A percentile compares a stretch with the other conserved stretches of the same genome.
Conservation (phyloP, 169 alveolate species). For the Perkinsus olseni region DNA sequence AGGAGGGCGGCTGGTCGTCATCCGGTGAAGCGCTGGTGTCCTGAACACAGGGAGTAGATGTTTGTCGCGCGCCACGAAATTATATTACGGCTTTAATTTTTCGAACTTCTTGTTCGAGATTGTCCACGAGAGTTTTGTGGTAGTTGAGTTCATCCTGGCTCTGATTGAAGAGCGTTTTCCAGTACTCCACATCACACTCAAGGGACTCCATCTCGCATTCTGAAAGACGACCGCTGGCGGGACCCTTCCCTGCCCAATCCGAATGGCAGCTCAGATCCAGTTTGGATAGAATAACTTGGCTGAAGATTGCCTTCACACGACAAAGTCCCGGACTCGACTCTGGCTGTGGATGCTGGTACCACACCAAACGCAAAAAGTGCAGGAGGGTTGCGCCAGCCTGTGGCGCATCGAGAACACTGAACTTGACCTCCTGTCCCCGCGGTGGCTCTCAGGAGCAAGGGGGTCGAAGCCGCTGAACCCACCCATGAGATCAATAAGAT, state of each 20-base stretch:
- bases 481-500: background rate
- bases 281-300: no score
- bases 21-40: background rate
- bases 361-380: no score
- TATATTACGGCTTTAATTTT: background rate
- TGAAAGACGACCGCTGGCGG: background rate
- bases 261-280: no score
- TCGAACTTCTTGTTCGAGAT: background rate
- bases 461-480: no score
- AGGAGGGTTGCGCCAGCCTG: no score
- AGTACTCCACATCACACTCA: background rate
- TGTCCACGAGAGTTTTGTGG: background rate
- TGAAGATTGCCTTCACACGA: no score
- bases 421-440: no score
- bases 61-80: background rate
- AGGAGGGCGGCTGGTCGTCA: no score
- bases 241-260: background rate
- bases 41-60: background rate
- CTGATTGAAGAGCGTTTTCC: background rate
- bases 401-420: no score
- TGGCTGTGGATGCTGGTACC: no score
- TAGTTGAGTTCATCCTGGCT: background rate
- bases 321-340: no score
- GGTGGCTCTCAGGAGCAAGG: no score
- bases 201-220: background rate